These are phyloP conservation scores for Reutealis trisperma DNA, from an alignment of 345 rosid genomes.

Conservation along the genomic window DNA sequence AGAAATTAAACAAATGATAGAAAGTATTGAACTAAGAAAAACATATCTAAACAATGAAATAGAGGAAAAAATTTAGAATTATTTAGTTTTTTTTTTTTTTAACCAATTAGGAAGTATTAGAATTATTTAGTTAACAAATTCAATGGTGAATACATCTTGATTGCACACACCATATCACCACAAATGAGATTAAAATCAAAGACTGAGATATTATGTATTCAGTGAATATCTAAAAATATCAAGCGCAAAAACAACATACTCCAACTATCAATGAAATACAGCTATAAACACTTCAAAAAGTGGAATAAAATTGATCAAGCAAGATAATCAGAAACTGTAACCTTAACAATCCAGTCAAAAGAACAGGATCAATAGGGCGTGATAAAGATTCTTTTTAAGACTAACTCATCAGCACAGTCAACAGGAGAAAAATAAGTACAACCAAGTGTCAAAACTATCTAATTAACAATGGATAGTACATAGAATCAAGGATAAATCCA, in stretches of 20 bases:
- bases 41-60: neutral
- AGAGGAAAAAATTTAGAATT: neutral
- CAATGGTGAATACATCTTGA: neutral
- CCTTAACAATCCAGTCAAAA: neutral
- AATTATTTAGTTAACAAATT: neutral
- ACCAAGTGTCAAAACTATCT: neutral
- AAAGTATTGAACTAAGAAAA: neutral
- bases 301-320: neutral
- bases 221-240: conserved; percentile 1
- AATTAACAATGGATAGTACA: neutral
- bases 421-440: neutral
- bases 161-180: neutral
- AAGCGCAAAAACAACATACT: neutral
- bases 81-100: too few relatives aligned
- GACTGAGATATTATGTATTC: neutral
- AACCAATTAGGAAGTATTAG: neutral
- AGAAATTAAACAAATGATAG: neutral
- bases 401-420: neutral
- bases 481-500: neutral
- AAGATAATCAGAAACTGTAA: neutral
- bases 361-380: neutral
- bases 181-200: neutral
- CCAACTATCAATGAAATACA: neutral
- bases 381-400: neutral
- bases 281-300: neutral